Conservation (phyloP, 2,329 filamentous ascomycete genomes). For the Claviceps humidiphila region DNA sequence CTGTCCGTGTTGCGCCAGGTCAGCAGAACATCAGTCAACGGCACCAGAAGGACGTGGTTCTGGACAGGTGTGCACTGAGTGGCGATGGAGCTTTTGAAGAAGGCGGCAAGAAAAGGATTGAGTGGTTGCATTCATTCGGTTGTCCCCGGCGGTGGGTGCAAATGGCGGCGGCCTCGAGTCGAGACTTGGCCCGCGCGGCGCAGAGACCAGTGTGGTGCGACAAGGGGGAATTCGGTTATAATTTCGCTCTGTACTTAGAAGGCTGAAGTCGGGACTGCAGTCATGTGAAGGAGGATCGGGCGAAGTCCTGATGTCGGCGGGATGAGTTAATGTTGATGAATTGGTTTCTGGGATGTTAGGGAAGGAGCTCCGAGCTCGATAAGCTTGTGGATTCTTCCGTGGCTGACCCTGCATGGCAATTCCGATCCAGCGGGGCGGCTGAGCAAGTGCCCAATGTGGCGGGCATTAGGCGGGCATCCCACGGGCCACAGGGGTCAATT, state of each 20-base stretch:
- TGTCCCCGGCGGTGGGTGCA: constrained; percentile 14
- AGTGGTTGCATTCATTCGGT: constrained; percentile 72
- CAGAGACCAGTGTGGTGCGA: background rate
- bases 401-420: background rate
- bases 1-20: constrained; percentile 80
- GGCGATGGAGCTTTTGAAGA: constrained; percentile 91
- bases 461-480: too few species aligned
- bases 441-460: background rate
- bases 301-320: background rate
- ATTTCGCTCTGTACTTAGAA: background rate
- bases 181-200: constrained; percentile 6
- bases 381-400: constrained; percentile 1
- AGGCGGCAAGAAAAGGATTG: constrained; percentile 96
- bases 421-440: background rate
- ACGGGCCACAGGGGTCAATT: too few species aligned
- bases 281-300: background rate
- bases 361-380: background rate
- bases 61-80: constrained; percentile 83
- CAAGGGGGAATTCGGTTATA: background rate
- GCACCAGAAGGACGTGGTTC: constrained; percentile 88
- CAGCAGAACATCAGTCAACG: constrained; percentile 82
- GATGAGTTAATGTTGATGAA: background rate
- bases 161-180: constrained; percentile 16
- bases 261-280: background rate
- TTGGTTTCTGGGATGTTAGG: background rate